These are phyloP conservation scores for Scheffersomyces cryptocercus DNA, from an alignment of 1,139 yeast genomes.

Conservation along the genomic window DNA sequence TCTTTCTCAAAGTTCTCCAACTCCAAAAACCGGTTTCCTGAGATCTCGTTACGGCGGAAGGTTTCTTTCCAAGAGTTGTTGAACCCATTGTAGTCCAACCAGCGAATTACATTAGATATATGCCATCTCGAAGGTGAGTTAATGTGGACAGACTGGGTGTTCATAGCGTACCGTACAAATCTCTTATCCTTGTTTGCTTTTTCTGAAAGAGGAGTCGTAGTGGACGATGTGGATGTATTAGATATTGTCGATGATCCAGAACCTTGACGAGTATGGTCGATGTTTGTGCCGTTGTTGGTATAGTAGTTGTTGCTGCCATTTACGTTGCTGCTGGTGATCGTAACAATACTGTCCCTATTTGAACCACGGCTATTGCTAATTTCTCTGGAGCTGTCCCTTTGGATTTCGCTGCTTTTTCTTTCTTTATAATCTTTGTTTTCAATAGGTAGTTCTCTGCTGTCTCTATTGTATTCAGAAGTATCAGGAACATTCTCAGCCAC, in stretches of 20 bases:
- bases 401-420: too few relatives aligned
- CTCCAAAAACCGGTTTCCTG: slow-evolving; percentile 65
- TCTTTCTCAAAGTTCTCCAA: slow-evolving; percentile 65
- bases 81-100: slow-evolving; percentile 71
- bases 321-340: slow-evolving; percentile 1
- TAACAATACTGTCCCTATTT: not conserved
- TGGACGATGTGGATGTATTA: slow-evolving; percentile 29
- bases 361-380: too few relatives aligned
- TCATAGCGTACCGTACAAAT: slow-evolving; percentile 49
- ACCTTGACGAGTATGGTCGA: slow-evolving; percentile 34
- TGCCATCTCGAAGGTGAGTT: slow-evolving; percentile 55
- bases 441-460: too few relatives aligned
- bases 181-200: slow-evolving; percentile 38
- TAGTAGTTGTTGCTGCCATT: slow-evolving; percentile 1
- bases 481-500: too few relatives aligned
- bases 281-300: too few relatives aligned
- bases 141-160: slow-evolving; percentile 29
- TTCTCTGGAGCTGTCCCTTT: too few relatives aligned
- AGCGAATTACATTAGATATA: slow-evolving; percentile 58
- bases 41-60: slow-evolving; percentile 58
- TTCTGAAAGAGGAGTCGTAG: slow-evolving; percentile 32
- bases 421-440: too few relatives aligned
- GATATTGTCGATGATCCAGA: slow-evolving; percentile 40
- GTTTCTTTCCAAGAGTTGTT: slow-evolving; percentile 71
- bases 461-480: too few relatives aligned